Conservation (phyloP, 2,329 filamentous ascomycete genomes). For the Ceratocystis diversiconidia region DNA sequence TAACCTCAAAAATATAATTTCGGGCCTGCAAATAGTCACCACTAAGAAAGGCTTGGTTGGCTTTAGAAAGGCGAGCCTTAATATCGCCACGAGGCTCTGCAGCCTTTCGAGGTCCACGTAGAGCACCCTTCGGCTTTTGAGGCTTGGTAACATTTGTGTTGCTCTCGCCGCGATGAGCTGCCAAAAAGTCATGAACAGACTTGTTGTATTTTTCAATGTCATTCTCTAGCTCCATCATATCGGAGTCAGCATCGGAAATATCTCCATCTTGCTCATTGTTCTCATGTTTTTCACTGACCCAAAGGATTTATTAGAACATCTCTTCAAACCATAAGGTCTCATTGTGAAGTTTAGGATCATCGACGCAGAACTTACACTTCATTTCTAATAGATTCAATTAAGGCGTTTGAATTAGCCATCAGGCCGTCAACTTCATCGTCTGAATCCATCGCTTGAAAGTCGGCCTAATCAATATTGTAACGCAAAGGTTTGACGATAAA, state of each 20-base stretch:
- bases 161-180: constrained; percentile 23
- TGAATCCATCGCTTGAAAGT: neutral
- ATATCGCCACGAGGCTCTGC: constrained; percentile 59
- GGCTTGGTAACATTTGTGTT: neutral
- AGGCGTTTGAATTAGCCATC: constrained; percentile 8
- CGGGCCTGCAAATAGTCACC: constrained; percentile 46
- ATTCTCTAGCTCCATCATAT: constrained; percentile 31
- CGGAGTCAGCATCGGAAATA: constrained; percentile 31
- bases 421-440: constrained; percentile 10
- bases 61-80: constrained; percentile 50
- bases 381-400: constrained; percentile 16
- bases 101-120: constrained; percentile 40
- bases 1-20: constrained; percentile 45
- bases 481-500: too few relatives aligned
- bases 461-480: neutral
- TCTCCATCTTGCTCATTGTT: constrained; percentile 20
- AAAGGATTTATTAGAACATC: neutral
- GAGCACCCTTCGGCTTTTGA: constrained; percentile 21
- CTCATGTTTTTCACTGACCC: neutral
- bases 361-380: constrained; percentile 10
- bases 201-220: constrained; percentile 33
- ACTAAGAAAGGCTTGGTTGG: constrained; percentile 53
- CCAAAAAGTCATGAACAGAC: constrained; percentile 30
- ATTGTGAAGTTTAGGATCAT: neutral
- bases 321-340: neutral